These are phyloP conservation scores for Venturia nashicola DNA, from an alignment of 2,329 filamentous ascomycete species.

Conservation along the genomic window DNA sequence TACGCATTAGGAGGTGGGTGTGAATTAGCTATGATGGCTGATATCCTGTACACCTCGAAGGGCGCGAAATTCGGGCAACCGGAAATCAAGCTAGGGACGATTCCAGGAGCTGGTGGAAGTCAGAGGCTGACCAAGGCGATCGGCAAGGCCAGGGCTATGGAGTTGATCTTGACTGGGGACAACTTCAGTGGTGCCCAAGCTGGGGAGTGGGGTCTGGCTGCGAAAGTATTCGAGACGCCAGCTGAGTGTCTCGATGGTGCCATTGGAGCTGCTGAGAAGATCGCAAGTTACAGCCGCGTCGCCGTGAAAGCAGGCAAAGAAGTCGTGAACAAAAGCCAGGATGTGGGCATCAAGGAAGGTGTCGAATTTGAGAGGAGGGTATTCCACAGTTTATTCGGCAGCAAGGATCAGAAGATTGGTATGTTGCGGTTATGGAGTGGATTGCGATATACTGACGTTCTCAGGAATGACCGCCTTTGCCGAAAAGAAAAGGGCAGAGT, in stretches of 20 bases:
- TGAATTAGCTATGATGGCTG: constrained; percentile 95
- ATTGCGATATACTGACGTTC: constrained; percentile 8
- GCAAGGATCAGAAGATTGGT: constrained; percentile 92
- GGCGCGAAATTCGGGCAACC: constrained; percentile 89
- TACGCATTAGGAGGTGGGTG: constrained; percentile 92
- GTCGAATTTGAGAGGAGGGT: constrained; percentile 89
- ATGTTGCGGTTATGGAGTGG: constrained; percentile 20
- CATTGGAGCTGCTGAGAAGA: constrained; percentile 73
- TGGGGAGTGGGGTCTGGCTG: constrained; percentile 81
- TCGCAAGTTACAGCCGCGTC: constrained; percentile 77
- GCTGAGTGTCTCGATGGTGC: constrained; percentile 74
- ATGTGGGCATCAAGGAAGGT: constrained; percentile 73
- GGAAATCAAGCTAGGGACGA: constrained; percentile 87
- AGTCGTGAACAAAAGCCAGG: constrained; percentile 98
- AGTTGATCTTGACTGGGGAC: constrained; percentile 76
- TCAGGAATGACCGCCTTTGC: constrained; percentile 78
- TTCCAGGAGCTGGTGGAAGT: constrained; percentile 83
- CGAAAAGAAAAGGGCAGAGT: constrained; percentile 86
- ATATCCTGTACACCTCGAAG: constrained; percentile 82
- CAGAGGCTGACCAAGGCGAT: constrained; percentile 44
- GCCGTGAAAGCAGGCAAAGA: constrained; percentile 86
- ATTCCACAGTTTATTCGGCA: constrained; percentile 89
- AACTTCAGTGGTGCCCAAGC: constrained; percentile 77
- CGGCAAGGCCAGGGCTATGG: constrained; percentile 75
- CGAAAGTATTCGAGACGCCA: constrained; percentile 65